Percentiles rank a stretch among this genome's conserved stretches.
phyloP scores from a whole-genome alignment of 2,329 filamentous ascomycete species.

The Aspergillus novoparasiticus region DNA sequence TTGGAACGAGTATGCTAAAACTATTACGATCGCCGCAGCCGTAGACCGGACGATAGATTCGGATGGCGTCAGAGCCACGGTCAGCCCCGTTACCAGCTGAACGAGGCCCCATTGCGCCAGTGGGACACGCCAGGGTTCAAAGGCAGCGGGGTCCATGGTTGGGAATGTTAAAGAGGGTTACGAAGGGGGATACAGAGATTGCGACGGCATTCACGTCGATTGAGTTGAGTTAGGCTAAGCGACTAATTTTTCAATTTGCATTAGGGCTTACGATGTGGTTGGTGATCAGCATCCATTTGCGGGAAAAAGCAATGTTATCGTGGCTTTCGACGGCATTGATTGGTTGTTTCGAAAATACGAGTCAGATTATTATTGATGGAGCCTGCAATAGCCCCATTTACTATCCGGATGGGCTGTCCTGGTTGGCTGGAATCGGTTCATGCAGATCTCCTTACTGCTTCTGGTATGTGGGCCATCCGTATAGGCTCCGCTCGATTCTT shows the following conservation, averaged over 20 bases:
- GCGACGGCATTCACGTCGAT: background rate
- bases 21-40: conserved; percentile 9
- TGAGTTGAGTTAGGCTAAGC: too few species aligned
- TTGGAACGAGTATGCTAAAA: conserved; percentile 17
- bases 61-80: conserved; percentile 14
- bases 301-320: background rate
- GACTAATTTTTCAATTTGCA: background rate
- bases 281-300: background rate
- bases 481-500: background rate
- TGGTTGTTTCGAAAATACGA: background rate
- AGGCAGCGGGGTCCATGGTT: background rate
- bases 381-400: background rate
- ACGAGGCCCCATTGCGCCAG: conserved; percentile 16
- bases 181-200: background rate
- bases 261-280: background rate
- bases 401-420: background rate
- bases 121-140: conserved; percentile 12
- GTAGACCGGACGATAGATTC: conserved; percentile 8
- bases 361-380: background rate
- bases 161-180: background rate
- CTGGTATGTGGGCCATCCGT: background rate
- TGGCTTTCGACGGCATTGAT: background rate
- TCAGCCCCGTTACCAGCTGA: conserved; percentile 17
- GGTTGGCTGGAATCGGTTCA: background rate
- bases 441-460: background rate